A percentile compares a stretch with the other conserved stretches of the same genome.
These are phyloP conservation scores for Oenanthe sinensis DNA, from an alignment of 129 eudicot genomes.

Conservation along the genomic window DNA sequence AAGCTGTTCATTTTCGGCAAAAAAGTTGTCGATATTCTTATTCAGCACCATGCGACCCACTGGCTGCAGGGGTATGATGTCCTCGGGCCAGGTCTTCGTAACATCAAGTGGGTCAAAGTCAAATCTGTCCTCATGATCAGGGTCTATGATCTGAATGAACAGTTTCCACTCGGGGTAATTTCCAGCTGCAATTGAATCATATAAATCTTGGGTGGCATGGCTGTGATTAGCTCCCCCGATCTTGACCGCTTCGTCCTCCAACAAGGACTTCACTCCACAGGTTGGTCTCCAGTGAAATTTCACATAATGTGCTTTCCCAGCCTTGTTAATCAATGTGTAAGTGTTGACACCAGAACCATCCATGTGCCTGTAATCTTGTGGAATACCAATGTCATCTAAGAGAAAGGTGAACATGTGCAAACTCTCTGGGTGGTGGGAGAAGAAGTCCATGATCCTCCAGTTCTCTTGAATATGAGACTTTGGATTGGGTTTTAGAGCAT, in stretches of 20 bases:
- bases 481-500: slow-evolving; percentile 76
- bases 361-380: slow-evolving; percentile 81
- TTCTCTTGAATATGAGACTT: slow-evolving; percentile 81
- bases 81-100: slow-evolving; percentile 87
- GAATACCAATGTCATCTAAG: slow-evolving; percentile 67
- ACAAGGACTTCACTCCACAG: slow-evolving; percentile 54
- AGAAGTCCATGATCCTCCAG: slow-evolving; percentile 78
- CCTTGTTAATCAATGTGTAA: slow-evolving; percentile 55
- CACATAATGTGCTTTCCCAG: slow-evolving; percentile 64
- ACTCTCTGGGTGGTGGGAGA: slow-evolving; percentile 78
- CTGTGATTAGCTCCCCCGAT: slow-evolving; percentile 74
- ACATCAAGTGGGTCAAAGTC: slow-evolving; percentile 83
- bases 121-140: slow-evolving; percentile 60
- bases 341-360: slow-evolving; percentile 80
- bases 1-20: slow-evolving; percentile 80
- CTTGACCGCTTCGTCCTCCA: slow-evolving; percentile 57
- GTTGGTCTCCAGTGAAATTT: slow-evolving; percentile 87
- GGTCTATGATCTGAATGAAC: slow-evolving; percentile 62
- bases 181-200: slow-evolving; percentile 70
- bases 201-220: slow-evolving; percentile 73
- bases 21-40: slow-evolving; percentile 79
- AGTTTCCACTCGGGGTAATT: slow-evolving; percentile 76
- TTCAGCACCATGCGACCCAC: slow-evolving; percentile 80
- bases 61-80: slow-evolving; percentile 66
- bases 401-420: slow-evolving; percentile 72